Percentiles rank a stretch among this genome's conserved stretches.
These are phyloP conservation scores for Aspergillus brasiliensis DNA, from an alignment of 2,329 filamentous ascomycete species.

Conservation along the genomic window DNA sequence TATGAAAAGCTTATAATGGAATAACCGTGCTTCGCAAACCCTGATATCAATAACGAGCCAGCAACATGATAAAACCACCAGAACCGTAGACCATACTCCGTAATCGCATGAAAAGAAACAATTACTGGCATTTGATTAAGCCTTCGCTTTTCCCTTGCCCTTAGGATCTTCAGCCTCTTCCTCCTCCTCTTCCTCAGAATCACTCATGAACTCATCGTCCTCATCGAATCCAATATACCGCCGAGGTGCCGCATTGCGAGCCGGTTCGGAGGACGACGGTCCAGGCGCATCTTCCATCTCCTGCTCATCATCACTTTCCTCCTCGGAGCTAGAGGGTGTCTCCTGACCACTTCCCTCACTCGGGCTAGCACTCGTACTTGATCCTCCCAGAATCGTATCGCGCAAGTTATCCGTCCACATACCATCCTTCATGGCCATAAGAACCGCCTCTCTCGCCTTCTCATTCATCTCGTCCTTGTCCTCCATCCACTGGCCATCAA, in stretches of 20 bases:
- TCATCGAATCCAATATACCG: slow-evolving; percentile 53
- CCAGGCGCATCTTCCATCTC: slow-evolving; percentile 34
- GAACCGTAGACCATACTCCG: slow-evolving; percentile 5
- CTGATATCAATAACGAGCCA: neutral
- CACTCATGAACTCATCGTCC: slow-evolving; percentile 50
- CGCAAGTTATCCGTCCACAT: slow-evolving; percentile 47
- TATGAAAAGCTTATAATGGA: neutral
- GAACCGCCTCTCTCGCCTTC: slow-evolving; percentile 75
- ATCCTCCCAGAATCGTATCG: slow-evolving; percentile 37
- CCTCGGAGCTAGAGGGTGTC: slow-evolving; percentile 33
- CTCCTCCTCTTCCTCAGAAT: slow-evolving; percentile 43
- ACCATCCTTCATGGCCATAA: slow-evolving; percentile 70
- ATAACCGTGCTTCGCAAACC: neutral
- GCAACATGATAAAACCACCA: neutral
- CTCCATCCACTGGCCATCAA: slow-evolving; percentile 94
- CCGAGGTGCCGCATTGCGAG: slow-evolving; percentile 32
- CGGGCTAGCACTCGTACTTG: slow-evolving; percentile 40
- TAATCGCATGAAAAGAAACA: neutral
- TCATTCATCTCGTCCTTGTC: slow-evolving; percentile 88
- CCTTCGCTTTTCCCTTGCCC: slow-evolving; percentile 42
- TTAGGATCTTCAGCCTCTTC: slow-evolving; percentile 25
- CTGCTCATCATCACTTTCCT: slow-evolving; percentile 44
- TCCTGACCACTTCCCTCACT: slow-evolving; percentile 38
- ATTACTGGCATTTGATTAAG: slow-evolving; percentile 15
- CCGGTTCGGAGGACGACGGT: slow-evolving; percentile 23